Evolutionary conservation across 1,284 basidiomycete species (phyloP).

Genomic region (Marasmius oreades): DNA sequence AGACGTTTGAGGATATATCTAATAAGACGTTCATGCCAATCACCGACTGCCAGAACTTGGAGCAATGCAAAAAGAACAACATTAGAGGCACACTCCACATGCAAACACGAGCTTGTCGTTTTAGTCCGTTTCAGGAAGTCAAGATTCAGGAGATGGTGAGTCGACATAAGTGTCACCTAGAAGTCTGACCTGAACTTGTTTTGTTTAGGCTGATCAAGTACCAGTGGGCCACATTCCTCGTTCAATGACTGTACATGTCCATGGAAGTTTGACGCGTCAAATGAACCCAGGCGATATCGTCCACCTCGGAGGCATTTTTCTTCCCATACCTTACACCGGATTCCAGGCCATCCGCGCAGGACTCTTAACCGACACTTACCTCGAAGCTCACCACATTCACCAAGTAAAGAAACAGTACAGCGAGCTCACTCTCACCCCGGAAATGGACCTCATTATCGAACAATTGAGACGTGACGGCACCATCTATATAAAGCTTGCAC

Average conservation of each 20-base stretch:
- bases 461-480: constrained; percentile 74
- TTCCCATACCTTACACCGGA: constrained; percentile 88
- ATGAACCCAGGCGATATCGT: constrained; percentile 98
- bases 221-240: constrained; percentile 99
- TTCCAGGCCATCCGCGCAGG: constrained; percentile 91
- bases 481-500: constrained; percentile 82
- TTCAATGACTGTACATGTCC: constrained; percentile 95
- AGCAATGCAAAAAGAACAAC: constrained; percentile 84
- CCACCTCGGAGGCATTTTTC: constrained; percentile 85
- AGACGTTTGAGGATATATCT: constrained; percentile 98
- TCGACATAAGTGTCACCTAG: constrained; percentile 3
- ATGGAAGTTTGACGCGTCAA: constrained; percentile 84
- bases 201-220: constrained; percentile 89
- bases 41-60: constrained; percentile 79
- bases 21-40: constrained; percentile 91
- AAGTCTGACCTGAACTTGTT: constrained; percentile 14
- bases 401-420: constrained; percentile 98
- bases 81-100: constrained; percentile 92
- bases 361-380: constrained; percentile 94
- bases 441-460: constrained; percentile 72
- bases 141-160: constrained; percentile 98
- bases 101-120: constrained; percentile 96
- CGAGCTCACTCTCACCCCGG: constrained; percentile 89
- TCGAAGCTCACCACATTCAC: constrained; percentile 88
- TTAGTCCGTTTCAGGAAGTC: constrained; percentile 97